Percentiles rank a stretch among this genome's conserved stretches.
Conservation (phyloP, 441 rosid species). For the Pelargonium myrrhifolium region DNA sequence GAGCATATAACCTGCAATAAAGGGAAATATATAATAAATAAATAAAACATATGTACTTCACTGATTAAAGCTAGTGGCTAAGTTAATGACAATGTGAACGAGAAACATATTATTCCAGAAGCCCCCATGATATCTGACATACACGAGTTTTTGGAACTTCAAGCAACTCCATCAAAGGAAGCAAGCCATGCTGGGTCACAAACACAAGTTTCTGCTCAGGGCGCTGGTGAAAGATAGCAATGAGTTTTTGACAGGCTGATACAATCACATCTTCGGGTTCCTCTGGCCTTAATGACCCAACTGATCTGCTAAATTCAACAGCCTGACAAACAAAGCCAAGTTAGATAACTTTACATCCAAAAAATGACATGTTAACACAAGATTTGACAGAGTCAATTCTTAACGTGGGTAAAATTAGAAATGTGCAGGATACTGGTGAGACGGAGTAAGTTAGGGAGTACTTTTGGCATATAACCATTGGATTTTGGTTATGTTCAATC, state of each 20-base stretch:
- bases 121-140: constrained; percentile 29
- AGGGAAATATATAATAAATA: constrained; percentile 10
- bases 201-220: constrained; percentile 82
- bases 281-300: constrained; percentile 65
- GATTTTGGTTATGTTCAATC: no score
- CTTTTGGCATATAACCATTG: not conserved
- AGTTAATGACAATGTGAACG: constrained; percentile 14
- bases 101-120: constrained; percentile 11
- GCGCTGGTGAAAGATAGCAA: constrained; percentile 77
- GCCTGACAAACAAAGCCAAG: constrained; percentile 42
- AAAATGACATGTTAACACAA: not conserved
- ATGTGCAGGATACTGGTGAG: not conserved
- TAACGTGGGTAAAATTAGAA: not conserved
- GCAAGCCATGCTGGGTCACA: constrained; percentile 85
- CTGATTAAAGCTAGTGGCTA: constrained; percentile 4
- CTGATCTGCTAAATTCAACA: constrained; percentile 85
- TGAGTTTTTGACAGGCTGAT: constrained; percentile 77
- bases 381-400: not conserved
- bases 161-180: constrained; percentile 83
- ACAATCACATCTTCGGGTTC: constrained; percentile 85
- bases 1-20: constrained; percentile 68
- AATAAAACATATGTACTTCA: constrained; percentile 18
- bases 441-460: not conserved
- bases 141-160: constrained; percentile 77
- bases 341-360: constrained; percentile 11